These are phyloP conservation scores for Leccinellum rugosiceps DNA, from an alignment of 768 basidiomycete genomes.

Conservation along the genomic window DNA sequence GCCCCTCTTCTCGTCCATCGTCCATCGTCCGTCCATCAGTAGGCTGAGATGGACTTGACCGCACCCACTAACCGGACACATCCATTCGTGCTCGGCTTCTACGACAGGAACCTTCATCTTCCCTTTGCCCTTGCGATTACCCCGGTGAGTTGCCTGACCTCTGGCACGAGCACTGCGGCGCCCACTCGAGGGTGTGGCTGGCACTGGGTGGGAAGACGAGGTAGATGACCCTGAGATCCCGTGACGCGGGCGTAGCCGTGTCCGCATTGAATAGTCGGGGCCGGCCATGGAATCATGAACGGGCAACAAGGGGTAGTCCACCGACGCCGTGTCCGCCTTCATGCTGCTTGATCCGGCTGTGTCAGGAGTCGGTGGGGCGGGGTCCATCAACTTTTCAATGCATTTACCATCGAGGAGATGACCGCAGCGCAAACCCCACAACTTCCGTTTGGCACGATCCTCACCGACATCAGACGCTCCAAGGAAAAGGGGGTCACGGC, in stretches of 20 bases:
- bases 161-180: constrained; percentile 5
- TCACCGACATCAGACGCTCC: constrained; percentile 46
- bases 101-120: constrained; percentile 35
- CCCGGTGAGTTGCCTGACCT: constrained; percentile 4
- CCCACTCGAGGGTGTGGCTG: constrained; percentile 4
- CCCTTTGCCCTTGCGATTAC: constrained; percentile 32
- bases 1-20: constrained; percentile 47
- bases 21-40: constrained; percentile 57
- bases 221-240: constrained; percentile 8
- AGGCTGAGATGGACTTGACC: constrained; percentile 53
- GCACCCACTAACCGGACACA: constrained; percentile 63
- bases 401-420: constrained; percentile 81
- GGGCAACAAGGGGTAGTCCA: background rate
- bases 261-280: constrained; percentile 44
- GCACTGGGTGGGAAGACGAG: constrained; percentile 2
- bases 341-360: constrained; percentile 8
- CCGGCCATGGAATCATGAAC: constrained; percentile 30
- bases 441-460: constrained; percentile 43
- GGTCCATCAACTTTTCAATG: constrained; percentile 54
- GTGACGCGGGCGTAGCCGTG: constrained; percentile 53
- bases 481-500: constrained; percentile 61
- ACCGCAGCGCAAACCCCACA: constrained; percentile 76
- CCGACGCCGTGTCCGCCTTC: constrained; percentile 13
- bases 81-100: constrained; percentile 56
- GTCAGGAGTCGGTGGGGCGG: constrained; percentile 19